Conservation (phyloP, 169 alveolate genomes). For the Sarcocystis neurona region DNA sequence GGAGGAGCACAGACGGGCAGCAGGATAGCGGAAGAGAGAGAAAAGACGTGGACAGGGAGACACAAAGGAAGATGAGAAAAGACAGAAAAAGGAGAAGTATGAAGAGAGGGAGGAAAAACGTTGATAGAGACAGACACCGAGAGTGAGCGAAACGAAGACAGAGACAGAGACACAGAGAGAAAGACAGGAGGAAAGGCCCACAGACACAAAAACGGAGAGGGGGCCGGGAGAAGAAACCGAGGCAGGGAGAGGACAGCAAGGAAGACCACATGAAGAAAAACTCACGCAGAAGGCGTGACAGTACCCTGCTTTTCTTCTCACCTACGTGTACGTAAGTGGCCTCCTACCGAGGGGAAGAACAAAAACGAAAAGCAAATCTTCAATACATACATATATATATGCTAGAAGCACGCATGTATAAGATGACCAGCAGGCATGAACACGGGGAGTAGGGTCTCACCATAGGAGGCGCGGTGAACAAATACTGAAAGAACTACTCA, state of each 20-base stretch:
- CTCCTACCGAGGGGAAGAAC: too few relatives aligned
- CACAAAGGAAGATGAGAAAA: too few relatives aligned
- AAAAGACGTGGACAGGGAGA: neutral
- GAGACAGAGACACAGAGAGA: neutral
- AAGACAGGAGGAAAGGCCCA: neutral
- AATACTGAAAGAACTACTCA: neutral
- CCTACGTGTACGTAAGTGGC: too few relatives aligned
- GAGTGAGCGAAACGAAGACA: neutral
- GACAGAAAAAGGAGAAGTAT: neutral
- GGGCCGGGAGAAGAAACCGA: neutral
- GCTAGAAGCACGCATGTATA: neutral
- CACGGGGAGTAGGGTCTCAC: neutral
- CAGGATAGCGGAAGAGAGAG: neutral
- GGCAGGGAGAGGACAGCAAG: neutral
- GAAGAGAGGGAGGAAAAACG: neutral
- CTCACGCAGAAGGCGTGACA: too few relatives aligned
- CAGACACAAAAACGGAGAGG: conserved; percentile 3
- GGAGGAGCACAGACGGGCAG: neutral
- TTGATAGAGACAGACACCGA: neutral
- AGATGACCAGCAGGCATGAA: neutral
- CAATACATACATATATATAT: too few relatives aligned
- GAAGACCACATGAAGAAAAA: neutral
- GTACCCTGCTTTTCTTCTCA: too few relatives aligned
- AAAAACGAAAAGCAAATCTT: too few relatives aligned
- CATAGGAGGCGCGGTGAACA: neutral